Conservation (phyloP, 2,329 filamentous ascomycete species). For the Hypocreales sp. region DNA sequence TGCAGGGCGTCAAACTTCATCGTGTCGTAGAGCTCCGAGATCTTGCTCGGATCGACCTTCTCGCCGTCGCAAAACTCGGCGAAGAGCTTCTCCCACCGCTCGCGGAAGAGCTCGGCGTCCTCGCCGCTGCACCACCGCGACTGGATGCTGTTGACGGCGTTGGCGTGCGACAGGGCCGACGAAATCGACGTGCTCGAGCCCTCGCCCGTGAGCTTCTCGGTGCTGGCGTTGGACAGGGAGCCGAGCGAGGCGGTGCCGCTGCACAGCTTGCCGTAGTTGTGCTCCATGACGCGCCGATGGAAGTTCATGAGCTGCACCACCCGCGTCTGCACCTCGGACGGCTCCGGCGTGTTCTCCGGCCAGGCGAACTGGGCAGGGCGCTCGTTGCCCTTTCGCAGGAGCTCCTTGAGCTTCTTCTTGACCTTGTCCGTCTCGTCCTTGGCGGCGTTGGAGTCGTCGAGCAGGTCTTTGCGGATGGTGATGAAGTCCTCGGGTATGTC, state of each 20-base stretch:
- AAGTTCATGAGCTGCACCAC: conserved; percentile 98
- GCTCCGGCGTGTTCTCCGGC: conserved; percentile 89
- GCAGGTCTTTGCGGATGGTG: conserved; percentile 77
- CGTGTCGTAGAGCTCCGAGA: conserved; percentile 94
- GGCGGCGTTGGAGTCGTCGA: conserved; percentile 95
- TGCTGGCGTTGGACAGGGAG: conserved; percentile 35
- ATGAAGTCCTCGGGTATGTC: conserved; percentile 78
- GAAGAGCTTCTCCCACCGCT: conserved; percentile 97
- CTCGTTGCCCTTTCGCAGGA: conserved; percentile 82
- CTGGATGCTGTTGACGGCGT: conserved; percentile 58
- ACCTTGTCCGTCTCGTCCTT: conserved; percentile 99
- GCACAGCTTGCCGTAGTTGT: conserved; percentile 76
- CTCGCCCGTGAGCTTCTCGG: conserved; percentile 27
- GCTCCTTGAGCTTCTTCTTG: conserved; percentile 95
- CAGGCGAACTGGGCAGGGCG: conserved; percentile 95
- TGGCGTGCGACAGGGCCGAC: conserved; percentile 42
- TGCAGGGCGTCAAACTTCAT: conserved; percentile 99
- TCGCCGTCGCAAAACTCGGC: conserved; percentile 91
- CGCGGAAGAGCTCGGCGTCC: conserved; percentile 84
- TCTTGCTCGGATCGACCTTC: conserved; percentile 97
- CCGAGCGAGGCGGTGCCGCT: conserved; percentile 49
- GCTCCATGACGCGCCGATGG: conserved; percentile 83
- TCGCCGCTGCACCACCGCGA: conserved; percentile 92
- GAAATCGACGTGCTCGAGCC: conserved; percentile 26
- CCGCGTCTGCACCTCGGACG: conserved; percentile 78